phyloP scores from a whole-genome alignment of 2,329 filamentous ascomycete genomes.

The Gaeumannomyces tritici region DNA sequence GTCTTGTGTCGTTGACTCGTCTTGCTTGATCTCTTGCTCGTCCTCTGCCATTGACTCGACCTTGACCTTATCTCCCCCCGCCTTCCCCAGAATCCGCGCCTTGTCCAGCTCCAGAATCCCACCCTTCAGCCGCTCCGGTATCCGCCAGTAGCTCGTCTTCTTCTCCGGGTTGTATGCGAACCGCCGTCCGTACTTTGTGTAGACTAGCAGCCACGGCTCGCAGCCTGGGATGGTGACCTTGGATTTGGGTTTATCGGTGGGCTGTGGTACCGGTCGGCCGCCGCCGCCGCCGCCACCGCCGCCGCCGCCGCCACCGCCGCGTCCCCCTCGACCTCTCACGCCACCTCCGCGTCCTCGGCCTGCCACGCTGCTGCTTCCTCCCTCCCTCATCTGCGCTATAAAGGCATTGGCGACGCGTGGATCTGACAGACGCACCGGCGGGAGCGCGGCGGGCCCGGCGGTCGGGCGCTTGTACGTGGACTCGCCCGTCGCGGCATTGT shows the following conservation, averaged over 20 bases:
- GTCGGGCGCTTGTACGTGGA: constrained; percentile 80
- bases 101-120: constrained; percentile 67
- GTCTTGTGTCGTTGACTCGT: constrained; percentile 19
- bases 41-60: too few relatives aligned
- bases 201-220: constrained; percentile 85
- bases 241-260: constrained; percentile 69
- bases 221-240: constrained; percentile 71
- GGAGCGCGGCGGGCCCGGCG: constrained; percentile 19
- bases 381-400: constrained; percentile 41
- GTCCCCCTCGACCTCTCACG: too few relatives aligned
- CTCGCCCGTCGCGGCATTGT: constrained; percentile 70
- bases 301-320: constrained; percentile 43
- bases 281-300: constrained; percentile 45
- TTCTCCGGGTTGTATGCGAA: constrained; percentile 87
- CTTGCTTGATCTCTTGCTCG: constrained; percentile 19
- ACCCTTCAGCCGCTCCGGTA: constrained; percentile 77
- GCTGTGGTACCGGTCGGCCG: constrained; percentile 55
- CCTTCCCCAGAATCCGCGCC: constrained; percentile 55
- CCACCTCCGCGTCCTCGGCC: constrained; percentile 39
- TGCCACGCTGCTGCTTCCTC: too few relatives aligned
- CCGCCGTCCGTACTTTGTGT: constrained; percentile 77
- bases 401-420: constrained; percentile 51
- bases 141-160: constrained; percentile 89
- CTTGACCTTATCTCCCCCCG: constrained; percentile 12
- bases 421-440: constrained; percentile 34